Base-by-base conservation (phyloP, 2,329 filamentous ascomycete genomes). In the Aureobasidium uvarum region DNA sequence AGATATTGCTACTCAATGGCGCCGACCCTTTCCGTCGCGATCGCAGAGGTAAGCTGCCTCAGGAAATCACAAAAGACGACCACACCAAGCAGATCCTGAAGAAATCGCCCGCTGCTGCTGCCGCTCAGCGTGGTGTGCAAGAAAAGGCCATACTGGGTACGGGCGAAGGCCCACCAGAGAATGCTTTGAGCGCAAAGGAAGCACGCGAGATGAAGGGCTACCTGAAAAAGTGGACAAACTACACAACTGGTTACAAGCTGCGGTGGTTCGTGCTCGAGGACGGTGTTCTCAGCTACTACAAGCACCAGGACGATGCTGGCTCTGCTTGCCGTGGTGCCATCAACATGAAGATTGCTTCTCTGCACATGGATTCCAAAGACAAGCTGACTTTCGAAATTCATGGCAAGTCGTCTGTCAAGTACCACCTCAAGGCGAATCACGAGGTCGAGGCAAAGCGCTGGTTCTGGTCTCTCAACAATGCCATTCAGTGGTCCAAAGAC, bases 221-320 rank as follows among this genome's bases (percentile, higher is more conserved):
- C 76, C 82, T 99, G 65, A 98, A 97, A 80, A 99, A 99, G 77
- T 99, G 95, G 95, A 99, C 95, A 55, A 99, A 99, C 76, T 99
- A 99, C 76, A 93, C 94, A 25, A 93, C 91, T 74, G 95, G 95
- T 10, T 99, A 97, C 80, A 96, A 99, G 79, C 78, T 99, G 69
- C 85, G 95, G 67, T 99, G 94, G 93, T 99, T 99, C 74, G 95
- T 98, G 16, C 85, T 99, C 10, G 95, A 99, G 75, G 95, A 99
- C 74, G 95, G 95, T 14, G 94, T 99, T 14, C 78, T 99, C 70
- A 98, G 95, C 77, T 99, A 99, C 80, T 99, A 98, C 81, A 99
- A 99, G 79, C 92, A 98, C 76, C 95, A 99, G 79, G 95, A 99
- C 74, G 95, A 99, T 75, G 91, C 92, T 38, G 95, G 93, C 28